phyloP scores from a whole-genome alignment of 2,329 filamentous ascomycete species.

The Alternaria triticina region DNA sequence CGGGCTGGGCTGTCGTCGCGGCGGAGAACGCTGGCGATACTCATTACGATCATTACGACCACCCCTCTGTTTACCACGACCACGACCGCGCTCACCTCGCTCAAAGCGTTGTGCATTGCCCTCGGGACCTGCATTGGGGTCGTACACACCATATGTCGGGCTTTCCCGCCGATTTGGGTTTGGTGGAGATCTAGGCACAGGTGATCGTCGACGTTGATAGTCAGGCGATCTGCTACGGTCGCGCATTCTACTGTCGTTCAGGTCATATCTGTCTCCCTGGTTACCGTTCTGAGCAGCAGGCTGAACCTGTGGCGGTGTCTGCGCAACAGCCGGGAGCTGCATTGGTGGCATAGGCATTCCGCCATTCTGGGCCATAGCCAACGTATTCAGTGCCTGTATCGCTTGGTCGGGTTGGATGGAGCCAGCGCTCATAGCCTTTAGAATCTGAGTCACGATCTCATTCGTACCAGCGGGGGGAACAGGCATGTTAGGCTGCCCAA shows the following conservation, averaged over 20 bases:
- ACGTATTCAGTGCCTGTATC: constrained; percentile 39
- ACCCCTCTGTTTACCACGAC: constrained; percentile 54
- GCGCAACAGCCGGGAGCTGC: constrained; percentile 25
- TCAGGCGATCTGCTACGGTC: constrained; percentile 61
- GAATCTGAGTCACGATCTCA: constrained; percentile 40
- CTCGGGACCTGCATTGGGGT: constrained; percentile 63
- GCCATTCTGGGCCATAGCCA: constrained; percentile 35
- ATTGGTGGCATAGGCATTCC: constrained; percentile 35
- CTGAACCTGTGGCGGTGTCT: constrained; percentile 23
- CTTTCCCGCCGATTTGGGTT: constrained; percentile 68
- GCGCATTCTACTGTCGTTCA: constrained; percentile 43
- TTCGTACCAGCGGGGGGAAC: constrained; percentile 32
- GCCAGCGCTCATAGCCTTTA: constrained; percentile 44
- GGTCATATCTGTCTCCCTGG: constrained; percentile 37
- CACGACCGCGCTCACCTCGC: constrained; percentile 63
- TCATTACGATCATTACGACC: constrained; percentile 58
- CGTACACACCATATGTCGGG: constrained; percentile 75
- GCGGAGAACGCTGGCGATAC: constrained; percentile 88
- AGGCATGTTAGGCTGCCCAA: constrained; percentile 30
- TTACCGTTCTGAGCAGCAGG: constrained; percentile 24
- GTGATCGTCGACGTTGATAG: constrained; percentile 69
- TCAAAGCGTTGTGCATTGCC: constrained; percentile 62
- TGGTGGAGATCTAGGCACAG: constrained; percentile 62
- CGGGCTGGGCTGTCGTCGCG: constrained; percentile 66
- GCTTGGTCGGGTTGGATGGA: constrained; percentile 44